Conservation (phyloP, 176 grass and related monocot genomes). For the Dactylis glomerata region DNA sequence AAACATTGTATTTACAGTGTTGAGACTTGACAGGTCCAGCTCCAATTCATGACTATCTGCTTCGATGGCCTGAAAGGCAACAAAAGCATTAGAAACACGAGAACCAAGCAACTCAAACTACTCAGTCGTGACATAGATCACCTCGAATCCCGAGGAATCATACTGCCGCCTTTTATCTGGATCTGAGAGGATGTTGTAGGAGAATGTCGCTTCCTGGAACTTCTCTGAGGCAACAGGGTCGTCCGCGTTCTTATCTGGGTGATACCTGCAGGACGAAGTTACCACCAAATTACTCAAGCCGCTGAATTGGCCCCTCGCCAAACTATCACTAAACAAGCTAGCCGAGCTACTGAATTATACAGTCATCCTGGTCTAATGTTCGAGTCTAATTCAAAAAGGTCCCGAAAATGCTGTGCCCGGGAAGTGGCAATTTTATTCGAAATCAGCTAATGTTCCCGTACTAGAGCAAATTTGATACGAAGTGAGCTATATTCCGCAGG, state of each 20-base stretch:
- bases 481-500: background rate
- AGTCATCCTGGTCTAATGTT: background rate
- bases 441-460: background rate
- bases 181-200: conserved; percentile 97
- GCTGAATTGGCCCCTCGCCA: background rate
- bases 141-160: conserved; percentile 92
- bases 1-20: conserved; percentile 99
- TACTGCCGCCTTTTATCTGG: conserved; percentile 88
- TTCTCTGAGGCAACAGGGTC: conserved; percentile 84
- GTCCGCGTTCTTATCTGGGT: conserved; percentile 97
- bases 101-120: conserved; percentile 10
- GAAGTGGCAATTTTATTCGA: background rate
- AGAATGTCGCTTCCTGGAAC: conserved; percentile 98
- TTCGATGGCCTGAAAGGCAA: conserved; percentile 71
- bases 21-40: conserved; percentile 94
- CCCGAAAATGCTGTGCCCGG: background rate
- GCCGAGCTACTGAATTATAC: background rate
- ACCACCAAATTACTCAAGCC: background rate
- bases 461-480: background rate
- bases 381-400: conserved; percentile 14
- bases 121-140: conserved; percentile 16
- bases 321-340: background rate
- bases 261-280: conserved; percentile 50
- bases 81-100: conserved; percentile 3
- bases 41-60: conserved; percentile 88